These are phyloP conservation scores for Ricinus communis DNA, from an alignment of 345 rosid genomes.

Conservation along the genomic window DNA sequence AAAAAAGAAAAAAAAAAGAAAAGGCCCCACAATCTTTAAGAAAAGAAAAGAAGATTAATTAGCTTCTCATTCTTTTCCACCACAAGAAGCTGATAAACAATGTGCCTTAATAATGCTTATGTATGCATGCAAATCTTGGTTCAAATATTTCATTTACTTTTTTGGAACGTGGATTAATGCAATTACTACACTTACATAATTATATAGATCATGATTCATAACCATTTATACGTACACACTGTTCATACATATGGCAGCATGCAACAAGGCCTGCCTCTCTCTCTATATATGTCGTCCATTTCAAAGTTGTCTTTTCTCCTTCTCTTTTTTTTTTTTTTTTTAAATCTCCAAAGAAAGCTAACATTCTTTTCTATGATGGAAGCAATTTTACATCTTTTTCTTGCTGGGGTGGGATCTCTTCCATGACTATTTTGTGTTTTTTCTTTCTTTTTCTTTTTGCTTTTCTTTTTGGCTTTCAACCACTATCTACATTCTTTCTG, in stretches of 20 bases:
- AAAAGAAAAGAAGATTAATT: too few relatives aligned
- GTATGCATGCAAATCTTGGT: slow-evolving; percentile 6
- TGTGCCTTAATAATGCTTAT: not conserved
- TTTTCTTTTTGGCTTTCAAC: not conserved
- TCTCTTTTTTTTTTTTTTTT: slow-evolving; percentile 4
- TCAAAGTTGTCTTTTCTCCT: too few relatives aligned
- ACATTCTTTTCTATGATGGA: not conserved
- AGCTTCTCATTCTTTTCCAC: not conserved
- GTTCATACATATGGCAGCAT: not conserved
- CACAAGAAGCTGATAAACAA: not conserved
- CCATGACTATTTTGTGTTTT: not conserved
- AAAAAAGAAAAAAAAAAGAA: not conserved
- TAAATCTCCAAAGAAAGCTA: slow-evolving; percentile 25
- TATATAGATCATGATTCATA: not conserved
- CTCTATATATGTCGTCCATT: not conserved
- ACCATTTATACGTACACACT: not conserved
- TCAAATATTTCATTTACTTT: not conserved
- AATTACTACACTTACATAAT: not conserved
- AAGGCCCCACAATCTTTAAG: not conserved
- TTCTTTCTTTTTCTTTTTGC: too few relatives aligned
- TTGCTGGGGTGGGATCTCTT: not conserved
- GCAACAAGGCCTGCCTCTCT: not conserved
- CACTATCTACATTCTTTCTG: not conserved
- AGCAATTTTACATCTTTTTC: not conserved
- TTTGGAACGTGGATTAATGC: not conserved